Evolutionary conservation across 352 stramenopile genomes (phyloP).

Genomic region (Phytophthora sansomeana): DNA sequence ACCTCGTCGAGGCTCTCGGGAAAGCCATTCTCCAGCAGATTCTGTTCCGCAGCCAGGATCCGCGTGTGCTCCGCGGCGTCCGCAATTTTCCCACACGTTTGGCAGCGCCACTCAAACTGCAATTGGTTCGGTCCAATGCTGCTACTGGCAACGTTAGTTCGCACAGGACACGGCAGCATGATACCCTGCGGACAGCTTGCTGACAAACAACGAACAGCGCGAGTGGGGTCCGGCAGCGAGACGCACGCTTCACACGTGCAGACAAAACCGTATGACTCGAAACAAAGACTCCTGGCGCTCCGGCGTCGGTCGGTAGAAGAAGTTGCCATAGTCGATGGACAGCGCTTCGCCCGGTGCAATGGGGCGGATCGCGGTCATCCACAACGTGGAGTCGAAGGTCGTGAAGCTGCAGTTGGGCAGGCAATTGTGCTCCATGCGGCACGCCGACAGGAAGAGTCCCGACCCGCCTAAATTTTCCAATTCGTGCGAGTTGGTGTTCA

Average conservation of each 20-base stretch:
- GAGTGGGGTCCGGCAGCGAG: constrained; percentile 56
- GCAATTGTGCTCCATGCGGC: constrained; percentile 81
- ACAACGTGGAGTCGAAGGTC: constrained; percentile 71
- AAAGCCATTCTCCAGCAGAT: constrained; percentile 68
- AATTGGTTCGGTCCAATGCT: constrained; percentile 44
- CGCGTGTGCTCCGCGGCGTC: constrained; percentile 37
- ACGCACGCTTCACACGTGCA: constrained; percentile 70
- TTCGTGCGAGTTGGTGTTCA: constrained; percentile 83
- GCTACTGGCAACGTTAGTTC: constrained; percentile 26
- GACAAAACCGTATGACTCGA: constrained; percentile 72
- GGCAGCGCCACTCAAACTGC: constrained; percentile 67
- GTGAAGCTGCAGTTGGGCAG: constrained; percentile 80
- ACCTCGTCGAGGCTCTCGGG: constrained; percentile 68
- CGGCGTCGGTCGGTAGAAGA: constrained; percentile 73
- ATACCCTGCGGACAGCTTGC: constrained; percentile 44
- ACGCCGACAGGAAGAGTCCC: constrained; percentile 75
- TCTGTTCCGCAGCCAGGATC: constrained; percentile 58
- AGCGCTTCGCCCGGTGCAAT: constrained; percentile 68
- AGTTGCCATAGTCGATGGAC: constrained; percentile 85
- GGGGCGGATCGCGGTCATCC: constrained; percentile 78
- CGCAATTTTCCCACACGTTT: constrained; percentile 47
- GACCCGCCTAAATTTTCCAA: constrained; percentile 78
- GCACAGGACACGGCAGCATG: constrained; percentile 57
- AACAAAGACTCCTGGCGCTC: constrained; percentile 65
- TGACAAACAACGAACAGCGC: constrained; percentile 60